phyloP scores from a whole-genome alignment of 164 flowering plant genomes.

The Liquidambar formosana region DNA sequence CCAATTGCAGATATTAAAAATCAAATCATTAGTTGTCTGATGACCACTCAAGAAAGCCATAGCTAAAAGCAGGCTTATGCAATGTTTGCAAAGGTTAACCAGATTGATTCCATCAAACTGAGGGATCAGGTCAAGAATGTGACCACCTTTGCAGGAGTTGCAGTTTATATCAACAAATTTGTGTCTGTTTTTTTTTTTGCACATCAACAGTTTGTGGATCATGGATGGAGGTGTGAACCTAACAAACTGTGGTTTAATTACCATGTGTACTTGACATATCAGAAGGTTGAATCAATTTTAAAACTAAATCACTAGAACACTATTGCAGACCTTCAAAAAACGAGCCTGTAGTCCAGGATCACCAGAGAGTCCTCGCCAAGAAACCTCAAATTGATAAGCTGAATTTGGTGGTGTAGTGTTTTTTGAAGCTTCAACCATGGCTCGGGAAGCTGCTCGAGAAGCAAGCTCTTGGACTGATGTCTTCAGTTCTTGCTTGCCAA shows the following conservation, averaged over 20 bases:
- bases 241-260: background rate
- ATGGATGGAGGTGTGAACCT: background rate
- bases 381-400: slow-evolving; percentile 89
- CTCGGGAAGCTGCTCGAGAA: slow-evolving; percentile 78
- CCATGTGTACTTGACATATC: background rate
- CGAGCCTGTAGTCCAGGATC: slow-evolving; percentile 62
- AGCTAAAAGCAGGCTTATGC: background rate
- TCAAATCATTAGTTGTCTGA: background rate
- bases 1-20: background rate
- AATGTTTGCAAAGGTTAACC: background rate
- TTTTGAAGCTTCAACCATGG: slow-evolving; percentile 65
- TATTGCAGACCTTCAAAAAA: slow-evolving; percentile 69
- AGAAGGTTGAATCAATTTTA: background rate
- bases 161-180: background rate
- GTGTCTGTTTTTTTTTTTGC: background rate
- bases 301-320: background rate
- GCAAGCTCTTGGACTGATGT: slow-evolving; percentile 84
- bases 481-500: slow-evolving; percentile 41
- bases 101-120: background rate
- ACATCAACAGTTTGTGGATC: background rate
- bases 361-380: slow-evolving; percentile 85
- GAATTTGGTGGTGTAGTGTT: slow-evolving; percentile 70
- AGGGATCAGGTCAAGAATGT: background rate
- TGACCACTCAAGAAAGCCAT: background rate
- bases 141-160: background rate